phyloP scores from a whole-genome alignment of 2,329 filamentous ascomycete genomes.

The Colletotrichum eleusines region DNA sequence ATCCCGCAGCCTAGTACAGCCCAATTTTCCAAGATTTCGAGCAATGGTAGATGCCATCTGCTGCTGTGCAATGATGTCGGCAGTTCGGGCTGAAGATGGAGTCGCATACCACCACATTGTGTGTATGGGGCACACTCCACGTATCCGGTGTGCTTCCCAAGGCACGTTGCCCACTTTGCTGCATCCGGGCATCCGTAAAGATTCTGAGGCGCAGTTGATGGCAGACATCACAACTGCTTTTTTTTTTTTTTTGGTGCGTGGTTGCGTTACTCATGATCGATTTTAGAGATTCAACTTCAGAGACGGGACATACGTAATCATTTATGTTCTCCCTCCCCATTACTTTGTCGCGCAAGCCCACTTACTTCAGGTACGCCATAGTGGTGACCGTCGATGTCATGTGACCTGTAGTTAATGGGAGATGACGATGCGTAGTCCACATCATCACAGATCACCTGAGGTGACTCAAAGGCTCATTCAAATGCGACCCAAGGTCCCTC shows the following conservation, averaged over 20 bases:
- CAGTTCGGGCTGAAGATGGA: neutral
- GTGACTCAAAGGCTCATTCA: conserved; percentile 21
- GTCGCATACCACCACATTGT: neutral
- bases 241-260: neutral
- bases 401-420: neutral
- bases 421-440: conserved; percentile 15
- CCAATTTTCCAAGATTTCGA: neutral
- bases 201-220: neutral
- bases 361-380: conserved; percentile 15
- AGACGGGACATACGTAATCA: neutral
- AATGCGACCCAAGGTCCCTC: neutral
- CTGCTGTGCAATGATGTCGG: neutral
- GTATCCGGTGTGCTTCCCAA: neutral
- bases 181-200: conserved; percentile 16
- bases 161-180: neutral
- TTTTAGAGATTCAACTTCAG: neutral
- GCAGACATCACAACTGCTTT: neutral
- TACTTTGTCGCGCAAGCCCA: neutral
- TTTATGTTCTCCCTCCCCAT: neutral
- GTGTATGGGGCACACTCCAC: too few relatives aligned
- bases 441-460: conserved; percentile 4
- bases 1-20: neutral
- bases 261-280: neutral
- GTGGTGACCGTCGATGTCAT: neutral
- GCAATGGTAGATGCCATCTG: neutral